Base-by-base conservation (phyloP, 306 rosid genomes). In the Sicyos baderoa region DNA sequence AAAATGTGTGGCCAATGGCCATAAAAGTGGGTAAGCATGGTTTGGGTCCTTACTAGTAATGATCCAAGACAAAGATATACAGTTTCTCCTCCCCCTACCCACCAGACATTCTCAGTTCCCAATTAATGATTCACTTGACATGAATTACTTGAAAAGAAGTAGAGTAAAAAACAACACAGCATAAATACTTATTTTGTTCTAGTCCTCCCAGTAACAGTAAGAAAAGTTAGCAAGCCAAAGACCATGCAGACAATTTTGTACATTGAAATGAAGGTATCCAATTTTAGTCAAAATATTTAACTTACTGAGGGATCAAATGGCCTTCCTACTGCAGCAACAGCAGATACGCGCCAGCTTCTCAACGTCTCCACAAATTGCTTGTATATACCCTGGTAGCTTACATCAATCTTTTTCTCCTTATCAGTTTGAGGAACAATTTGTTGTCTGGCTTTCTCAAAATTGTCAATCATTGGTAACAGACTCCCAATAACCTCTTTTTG, bases 221-320 rank as follows among this genome's bases (percentile, higher is more conserved):
- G 70, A 64, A 42, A 17, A 42, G 12, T 12, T 11, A 64, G 49
- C 53, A 42, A 44, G 53, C 53, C 11, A 52, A 64, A 61, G 53
- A 42, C 0, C 10, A 64, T 18, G 70, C 9, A 65, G 71, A 19
- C 19, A 65, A 42, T 0, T 64, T 17, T 64, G 54, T 6, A 65
- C 40, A 44, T 21, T 21, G 29, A 22, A 45, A 19, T 12, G 71
- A 65, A 65, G 54, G 70, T 44, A 18, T 17, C 69, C 16, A 9
- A 12, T 65, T 65, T 48, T 21, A 65, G 54, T 55, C 37, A 55
- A 23, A 9, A 55, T 16, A 56, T 54, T 55, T 0, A 70, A 78
- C 96, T 84, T 81, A 93, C 99, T 45, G 79, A 71, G 27, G 97
- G 99, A 82, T 93, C 91, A 73, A 93, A 93, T 49, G 89, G 97